These are phyloP conservation scores for Tuber brumale DNA, from an alignment of 495 filamentous ascomycete species.

Conservation along the genomic window DNA sequence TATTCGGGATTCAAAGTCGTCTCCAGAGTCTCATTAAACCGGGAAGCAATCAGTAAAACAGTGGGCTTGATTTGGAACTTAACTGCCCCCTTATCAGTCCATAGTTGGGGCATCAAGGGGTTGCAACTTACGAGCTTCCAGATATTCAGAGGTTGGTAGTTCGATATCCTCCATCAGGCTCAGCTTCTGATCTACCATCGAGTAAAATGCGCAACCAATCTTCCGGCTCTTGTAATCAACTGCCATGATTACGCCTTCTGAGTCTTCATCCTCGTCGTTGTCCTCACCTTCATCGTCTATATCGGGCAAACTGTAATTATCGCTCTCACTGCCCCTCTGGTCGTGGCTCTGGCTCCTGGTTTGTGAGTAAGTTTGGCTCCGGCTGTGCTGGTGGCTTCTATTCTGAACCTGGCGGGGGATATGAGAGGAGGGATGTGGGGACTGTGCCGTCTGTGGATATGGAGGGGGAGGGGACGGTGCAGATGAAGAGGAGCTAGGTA, in stretches of 20 bases:
- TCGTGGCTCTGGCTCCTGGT: not conserved
- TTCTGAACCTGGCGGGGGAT: not conserved
- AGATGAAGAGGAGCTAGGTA: constrained; percentile 9
- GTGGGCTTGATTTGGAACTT: constrained; percentile 74
- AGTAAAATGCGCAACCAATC: constrained; percentile 84
- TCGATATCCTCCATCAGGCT: constrained; percentile 77
- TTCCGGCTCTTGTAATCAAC: constrained; percentile 67
- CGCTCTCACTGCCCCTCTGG: not conserved
- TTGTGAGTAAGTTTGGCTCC: not conserved
- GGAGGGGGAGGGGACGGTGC: constrained; percentile 4
- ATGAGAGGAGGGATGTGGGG: not conserved
- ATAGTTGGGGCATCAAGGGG: not conserved
- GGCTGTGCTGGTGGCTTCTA: not conserved
- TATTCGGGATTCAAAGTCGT: constrained; percentile 44
- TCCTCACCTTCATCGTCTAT: not conserved
- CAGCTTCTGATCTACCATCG: constrained; percentile 64
- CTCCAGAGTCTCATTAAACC: constrained; percentile 58
- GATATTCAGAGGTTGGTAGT: constrained; percentile 59
- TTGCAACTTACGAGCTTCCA: constrained; percentile 56
- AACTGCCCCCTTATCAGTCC: constrained; percentile 45
- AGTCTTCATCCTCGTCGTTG: constrained; percentile 47
- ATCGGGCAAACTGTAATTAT: not conserved
- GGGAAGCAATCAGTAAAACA: constrained; percentile 64
- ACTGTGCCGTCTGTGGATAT: constrained; percentile 9
- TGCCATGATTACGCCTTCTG: constrained; percentile 76